These are phyloP conservation scores for Beta macrorhiza DNA, from an alignment of 179 eudicot genomes.

Conservation along the genomic window DNA sequence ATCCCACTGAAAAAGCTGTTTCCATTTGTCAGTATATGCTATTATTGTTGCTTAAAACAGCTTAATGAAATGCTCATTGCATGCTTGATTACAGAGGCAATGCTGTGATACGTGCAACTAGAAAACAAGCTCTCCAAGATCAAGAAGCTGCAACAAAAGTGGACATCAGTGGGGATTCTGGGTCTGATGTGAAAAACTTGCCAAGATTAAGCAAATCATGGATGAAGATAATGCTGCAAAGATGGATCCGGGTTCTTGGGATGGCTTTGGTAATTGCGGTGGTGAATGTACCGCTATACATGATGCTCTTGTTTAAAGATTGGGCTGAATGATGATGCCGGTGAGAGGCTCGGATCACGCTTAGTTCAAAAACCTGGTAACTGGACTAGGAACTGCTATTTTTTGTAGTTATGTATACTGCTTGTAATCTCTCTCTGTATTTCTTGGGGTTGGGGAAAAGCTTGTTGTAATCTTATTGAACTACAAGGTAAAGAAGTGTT, in stretches of 20 bases:
- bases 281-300: conserved; percentile 73
- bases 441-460: not conserved
- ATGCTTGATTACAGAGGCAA: conserved; percentile 51
- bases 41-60: not conserved
- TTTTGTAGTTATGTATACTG: not conserved
- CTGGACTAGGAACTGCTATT: not conserved
- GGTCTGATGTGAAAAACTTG: conserved; percentile 22
- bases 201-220: conserved; percentile 46
- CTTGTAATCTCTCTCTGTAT: not conserved
- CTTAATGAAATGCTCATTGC: not conserved
- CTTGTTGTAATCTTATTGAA: not conserved
- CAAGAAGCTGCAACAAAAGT: conserved; percentile 33
- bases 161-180: conserved; percentile 44
- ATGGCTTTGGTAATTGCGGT: conserved; percentile 57
- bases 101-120: conserved; percentile 68
- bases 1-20: not conserved
- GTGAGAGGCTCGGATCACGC: not conserved
- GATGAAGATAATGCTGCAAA: conserved; percentile 40
- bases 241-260: conserved; percentile 48
- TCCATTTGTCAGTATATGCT: not conserved
- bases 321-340: conserved; percentile 59
- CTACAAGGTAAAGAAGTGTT: not conserved
- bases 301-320: conserved; percentile 83
- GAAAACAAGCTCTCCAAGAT: conserved; percentile 55
- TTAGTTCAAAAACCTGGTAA: not conserved